These are phyloP conservation scores for Botrytis sinoallii DNA, from an alignment of 2,329 filamentous ascomycete genomes.

Conservation along the genomic window DNA sequence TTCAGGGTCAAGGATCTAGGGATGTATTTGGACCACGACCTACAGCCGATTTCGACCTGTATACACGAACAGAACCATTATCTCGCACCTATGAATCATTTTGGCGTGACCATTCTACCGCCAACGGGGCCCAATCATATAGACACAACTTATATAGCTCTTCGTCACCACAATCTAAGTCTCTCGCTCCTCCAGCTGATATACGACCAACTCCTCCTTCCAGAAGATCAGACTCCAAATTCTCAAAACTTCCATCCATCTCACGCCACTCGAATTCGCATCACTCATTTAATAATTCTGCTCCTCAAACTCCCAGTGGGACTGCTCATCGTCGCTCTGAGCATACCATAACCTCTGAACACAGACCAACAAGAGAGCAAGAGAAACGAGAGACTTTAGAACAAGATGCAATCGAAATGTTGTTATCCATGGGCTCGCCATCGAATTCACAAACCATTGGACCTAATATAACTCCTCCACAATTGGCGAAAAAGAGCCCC, in stretches of 20 bases:
- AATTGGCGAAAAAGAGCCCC: slow-evolving; percentile 34
- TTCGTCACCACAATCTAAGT: slow-evolving; percentile 46
- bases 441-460: slow-evolving; percentile 66
- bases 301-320: slow-evolving; percentile 31
- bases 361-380: slow-evolving; percentile 63
- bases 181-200: slow-evolving; percentile 41
- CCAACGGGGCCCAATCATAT: slow-evolving; percentile 26
- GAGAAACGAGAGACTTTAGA: slow-evolving; percentile 40
- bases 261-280: slow-evolving; percentile 22
- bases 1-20: slow-evolving; percentile 32
- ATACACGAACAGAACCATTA: slow-evolving; percentile 36
- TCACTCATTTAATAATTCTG: slow-evolving; percentile 21
- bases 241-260: slow-evolving; percentile 33
- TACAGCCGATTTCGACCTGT: slow-evolving; percentile 37
- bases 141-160: slow-evolving; percentile 35
- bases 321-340: slow-evolving; percentile 17
- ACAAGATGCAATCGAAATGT: slow-evolving; percentile 75
- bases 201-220: slow-evolving; percentile 33
- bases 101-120: slow-evolving; percentile 43
- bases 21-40: slow-evolving; percentile 20
- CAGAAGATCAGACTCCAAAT: slow-evolving; percentile 35
- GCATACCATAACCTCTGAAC: slow-evolving; percentile 54
- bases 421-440: slow-evolving; percentile 79
- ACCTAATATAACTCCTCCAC: slow-evolving; percentile 47
- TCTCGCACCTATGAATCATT: slow-evolving; percentile 44